A percentile compares a stretch with the other conserved stretches of the same genome.
Evolutionary conservation across 148 eudicot genomes (phyloP).

Genomic region (Rhododendron kiyosumense): DNA sequence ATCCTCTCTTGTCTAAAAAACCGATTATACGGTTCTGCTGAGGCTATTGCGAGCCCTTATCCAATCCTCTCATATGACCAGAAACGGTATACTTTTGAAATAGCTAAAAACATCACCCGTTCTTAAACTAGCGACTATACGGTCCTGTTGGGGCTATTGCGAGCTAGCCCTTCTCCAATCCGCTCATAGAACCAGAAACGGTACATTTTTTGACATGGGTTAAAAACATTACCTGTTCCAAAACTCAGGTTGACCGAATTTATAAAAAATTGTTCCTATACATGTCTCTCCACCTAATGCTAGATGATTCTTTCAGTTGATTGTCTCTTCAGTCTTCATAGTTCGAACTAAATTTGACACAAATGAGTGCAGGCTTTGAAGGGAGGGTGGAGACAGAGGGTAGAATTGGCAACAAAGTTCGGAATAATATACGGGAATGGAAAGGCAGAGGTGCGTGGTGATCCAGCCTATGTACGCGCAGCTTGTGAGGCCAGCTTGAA

Average conservation of each 20-base stretch:
- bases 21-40: not conserved
- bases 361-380: constrained; percentile 6
- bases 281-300: too few relatives aligned
- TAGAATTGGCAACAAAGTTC: constrained; percentile 9
- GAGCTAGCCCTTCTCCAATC: too few relatives aligned
- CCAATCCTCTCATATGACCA: too few relatives aligned
- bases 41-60: too few relatives aligned
- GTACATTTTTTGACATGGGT: too few relatives aligned
- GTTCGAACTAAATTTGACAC: not conserved
- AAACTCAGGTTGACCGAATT: too few relatives aligned
- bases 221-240: too few relatives aligned
- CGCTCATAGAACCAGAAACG: too few relatives aligned
- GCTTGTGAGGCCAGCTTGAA: constrained; percentile 18
- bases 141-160: not conserved
- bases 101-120: too few relatives aligned
- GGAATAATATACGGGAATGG: not conserved
- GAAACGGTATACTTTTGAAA: too few relatives aligned
- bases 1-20: not conserved
- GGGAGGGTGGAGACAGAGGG: constrained; percentile 11
- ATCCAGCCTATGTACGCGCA: constrained; percentile 8
- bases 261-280: too few relatives aligned
- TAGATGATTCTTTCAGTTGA: not conserved
- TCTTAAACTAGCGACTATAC: too few relatives aligned
- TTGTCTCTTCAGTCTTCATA: not conserved
- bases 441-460: not conserved